These are phyloP conservation scores for Gynochthodes officinalis DNA, from an alignment of 257 asterid species.

Conservation along the genomic window DNA sequence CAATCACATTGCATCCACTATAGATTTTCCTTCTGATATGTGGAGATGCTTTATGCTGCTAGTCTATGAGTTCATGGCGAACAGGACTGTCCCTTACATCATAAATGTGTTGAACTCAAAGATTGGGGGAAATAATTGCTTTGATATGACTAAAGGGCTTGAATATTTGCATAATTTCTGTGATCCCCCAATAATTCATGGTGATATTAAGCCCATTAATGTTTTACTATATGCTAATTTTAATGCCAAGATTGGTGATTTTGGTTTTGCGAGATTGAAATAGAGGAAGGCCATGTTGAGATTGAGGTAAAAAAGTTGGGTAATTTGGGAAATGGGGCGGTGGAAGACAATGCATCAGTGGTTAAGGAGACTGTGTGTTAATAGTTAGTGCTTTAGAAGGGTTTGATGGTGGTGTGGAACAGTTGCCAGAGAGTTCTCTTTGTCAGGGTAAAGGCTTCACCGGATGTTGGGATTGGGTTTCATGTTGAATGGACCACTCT, in stretches of 20 bases:
- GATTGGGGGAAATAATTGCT: conserved; percentile 66
- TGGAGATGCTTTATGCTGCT: conserved; percentile 72
- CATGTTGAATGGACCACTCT: conserved; percentile 51
- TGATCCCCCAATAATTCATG: conserved; percentile 88
- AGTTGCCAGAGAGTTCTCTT: conserved; percentile 76
- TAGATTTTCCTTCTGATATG: conserved; percentile 73
- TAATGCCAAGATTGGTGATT: conserved; percentile 85
- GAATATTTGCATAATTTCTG: conserved; percentile 86
- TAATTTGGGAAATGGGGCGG: conserved; percentile 28
- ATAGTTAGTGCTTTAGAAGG: conserved; percentile 65
- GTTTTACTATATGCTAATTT: conserved; percentile 57
- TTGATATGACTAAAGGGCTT: conserved; percentile 78
- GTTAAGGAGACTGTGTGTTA: conserved; percentile 72
- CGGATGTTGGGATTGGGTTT: conserved; percentile 41
- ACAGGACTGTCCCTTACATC: conserved; percentile 85
- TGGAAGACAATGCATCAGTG: conserved; percentile 69
- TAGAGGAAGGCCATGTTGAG: conserved; percentile 54
- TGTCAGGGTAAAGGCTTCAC: conserved; percentile 56
- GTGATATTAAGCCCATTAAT: conserved; percentile 94
- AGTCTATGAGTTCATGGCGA: conserved; percentile 78
- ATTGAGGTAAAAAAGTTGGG: conserved; percentile 60
- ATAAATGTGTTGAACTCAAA: conserved; percentile 66
- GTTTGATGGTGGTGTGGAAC: conserved; percentile 44
- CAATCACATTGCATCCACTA: conserved; percentile 52
- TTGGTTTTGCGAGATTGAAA: conserved; percentile 86